These are phyloP conservation scores for Pseudonitzschia multistriata DNA, from an alignment of 108 stramenopile genomes.

Conservation along the genomic window DNA sequence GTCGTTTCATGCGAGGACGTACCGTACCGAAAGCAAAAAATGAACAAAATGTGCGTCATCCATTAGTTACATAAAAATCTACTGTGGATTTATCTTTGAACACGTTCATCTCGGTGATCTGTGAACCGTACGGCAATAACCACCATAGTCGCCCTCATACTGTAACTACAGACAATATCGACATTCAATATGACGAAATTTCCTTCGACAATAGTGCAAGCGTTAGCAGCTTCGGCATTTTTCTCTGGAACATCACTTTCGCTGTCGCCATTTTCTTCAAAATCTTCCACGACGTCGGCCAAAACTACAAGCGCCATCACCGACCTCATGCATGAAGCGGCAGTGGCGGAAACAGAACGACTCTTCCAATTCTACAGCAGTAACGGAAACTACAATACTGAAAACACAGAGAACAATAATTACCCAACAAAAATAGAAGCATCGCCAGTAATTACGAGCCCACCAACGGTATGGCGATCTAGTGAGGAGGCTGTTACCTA, in stretches of 20 bases:
- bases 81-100: too few species aligned
- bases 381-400: background rate
- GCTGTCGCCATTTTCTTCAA: background rate
- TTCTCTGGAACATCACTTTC: background rate
- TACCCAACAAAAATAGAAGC: background rate
- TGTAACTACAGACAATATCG: too few species aligned
- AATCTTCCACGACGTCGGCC: background rate
- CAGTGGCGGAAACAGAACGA: slow-evolving; percentile 1
- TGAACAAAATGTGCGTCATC: too few species aligned
- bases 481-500: slow-evolving; percentile 29
- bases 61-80: too few species aligned
- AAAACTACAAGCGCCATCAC: background rate
- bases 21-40: too few species aligned
- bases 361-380: background rate
- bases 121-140: too few species aligned
- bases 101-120: too few species aligned
- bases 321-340: background rate
- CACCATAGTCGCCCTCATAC: too few species aligned
- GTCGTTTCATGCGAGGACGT: too few species aligned
- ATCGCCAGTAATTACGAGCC: background rate
- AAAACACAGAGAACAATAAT: background rate
- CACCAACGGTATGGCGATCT: slow-evolving; percentile 39
- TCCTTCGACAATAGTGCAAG: too few species aligned
- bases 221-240: background rate
- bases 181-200: too few species aligned